phyloP scores from a whole-genome alignment of 208 protist genomes.

The Crithidia acanthocephali region DNA sequence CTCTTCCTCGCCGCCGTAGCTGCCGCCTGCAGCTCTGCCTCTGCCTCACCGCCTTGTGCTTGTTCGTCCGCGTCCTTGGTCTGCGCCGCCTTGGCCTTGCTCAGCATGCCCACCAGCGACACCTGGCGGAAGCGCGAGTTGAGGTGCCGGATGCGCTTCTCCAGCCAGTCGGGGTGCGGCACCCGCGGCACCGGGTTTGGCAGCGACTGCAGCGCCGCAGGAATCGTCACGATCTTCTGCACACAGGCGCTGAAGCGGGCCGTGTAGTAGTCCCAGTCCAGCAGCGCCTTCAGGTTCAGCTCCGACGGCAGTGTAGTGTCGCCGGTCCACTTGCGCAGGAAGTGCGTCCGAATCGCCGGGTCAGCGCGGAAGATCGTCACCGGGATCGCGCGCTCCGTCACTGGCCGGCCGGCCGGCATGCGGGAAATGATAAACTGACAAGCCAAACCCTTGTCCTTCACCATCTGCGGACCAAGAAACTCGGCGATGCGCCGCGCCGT shows the following conservation, averaged over 20 bases:
- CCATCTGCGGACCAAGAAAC: conserved; percentile 98
- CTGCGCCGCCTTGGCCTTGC: conserved; percentile 14
- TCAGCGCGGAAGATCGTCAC: conserved; percentile 97
- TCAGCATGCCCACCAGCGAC: conserved; percentile 67
- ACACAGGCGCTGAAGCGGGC: conserved; percentile 96
- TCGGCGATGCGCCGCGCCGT: conserved; percentile 97
- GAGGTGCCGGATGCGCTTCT: conserved; percentile 88
- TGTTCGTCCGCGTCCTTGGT: conserved; percentile 1
- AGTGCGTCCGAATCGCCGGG: conserved; percentile 82
- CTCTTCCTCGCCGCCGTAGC: too few relatives aligned
- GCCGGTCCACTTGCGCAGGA: conserved; percentile 96
- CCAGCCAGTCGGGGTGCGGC: conserved; percentile 98
- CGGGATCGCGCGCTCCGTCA: conserved; percentile 98
- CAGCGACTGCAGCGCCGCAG: conserved; percentile 97
- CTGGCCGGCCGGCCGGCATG: conserved; percentile 93
- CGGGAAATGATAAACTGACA: conserved; percentile 98
- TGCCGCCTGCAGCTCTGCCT: too few relatives aligned
- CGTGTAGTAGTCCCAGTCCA: conserved; percentile 99
- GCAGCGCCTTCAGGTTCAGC: conserved; percentile 90
- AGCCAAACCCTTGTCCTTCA: conserved; percentile 97
- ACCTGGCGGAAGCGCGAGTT: conserved; percentile 82
- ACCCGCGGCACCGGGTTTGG: conserved; percentile 98
- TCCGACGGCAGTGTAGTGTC: conserved; percentile 63
- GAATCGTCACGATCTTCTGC: conserved; percentile 99
- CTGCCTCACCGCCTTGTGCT: too few relatives aligned